These are phyloP conservation scores for Cutaneotrichosporon spelunceum DNA, from an alignment of 1,284 basidiomycete genomes.

Conservation along the genomic window DNA sequence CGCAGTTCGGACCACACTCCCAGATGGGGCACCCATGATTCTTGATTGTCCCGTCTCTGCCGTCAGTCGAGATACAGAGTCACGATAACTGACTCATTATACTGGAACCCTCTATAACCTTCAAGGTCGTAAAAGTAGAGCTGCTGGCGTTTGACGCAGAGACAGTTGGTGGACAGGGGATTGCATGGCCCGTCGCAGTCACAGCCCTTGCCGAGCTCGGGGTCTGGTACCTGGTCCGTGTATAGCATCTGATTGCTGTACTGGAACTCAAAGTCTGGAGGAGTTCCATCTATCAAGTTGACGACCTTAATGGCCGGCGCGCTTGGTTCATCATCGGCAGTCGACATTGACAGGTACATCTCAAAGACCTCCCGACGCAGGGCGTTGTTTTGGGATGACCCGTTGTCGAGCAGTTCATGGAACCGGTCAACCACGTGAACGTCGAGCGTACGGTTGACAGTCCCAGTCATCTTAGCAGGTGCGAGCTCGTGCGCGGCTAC, in stretches of 20 bases:
- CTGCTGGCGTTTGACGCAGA: constrained; percentile 63
- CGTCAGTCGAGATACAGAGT: background rate
- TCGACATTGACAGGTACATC: constrained; percentile 59
- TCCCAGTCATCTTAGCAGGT: background rate
- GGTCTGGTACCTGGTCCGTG: constrained; percentile 62
- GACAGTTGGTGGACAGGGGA: constrained; percentile 64
- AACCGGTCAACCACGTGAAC: background rate
- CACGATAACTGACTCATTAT: constrained; percentile 53
- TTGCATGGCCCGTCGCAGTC: constrained; percentile 69
- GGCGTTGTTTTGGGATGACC: constrained; percentile 20
- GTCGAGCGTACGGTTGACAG: background rate
- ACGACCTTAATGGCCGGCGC: constrained; percentile 64
- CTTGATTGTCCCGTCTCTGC: constrained; percentile 52
- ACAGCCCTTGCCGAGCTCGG: constrained; percentile 66
- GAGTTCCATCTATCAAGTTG: constrained; percentile 65
- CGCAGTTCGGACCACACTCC: constrained; percentile 80
- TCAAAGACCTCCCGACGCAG: constrained; percentile 57
- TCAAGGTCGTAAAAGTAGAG: constrained; percentile 49
- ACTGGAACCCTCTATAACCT: constrained; percentile 60
- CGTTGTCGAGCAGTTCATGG: constrained; percentile 1
- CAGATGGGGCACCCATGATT: constrained; percentile 65
- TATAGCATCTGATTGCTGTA: constrained; percentile 61
- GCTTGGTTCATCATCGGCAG: constrained; percentile 61
- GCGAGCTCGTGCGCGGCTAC: background rate
- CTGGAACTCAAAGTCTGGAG: constrained; percentile 45